phyloP scores from a whole-genome alignment of 2,329 filamentous ascomycete genomes.

The Zarea fungicola region DNA sequence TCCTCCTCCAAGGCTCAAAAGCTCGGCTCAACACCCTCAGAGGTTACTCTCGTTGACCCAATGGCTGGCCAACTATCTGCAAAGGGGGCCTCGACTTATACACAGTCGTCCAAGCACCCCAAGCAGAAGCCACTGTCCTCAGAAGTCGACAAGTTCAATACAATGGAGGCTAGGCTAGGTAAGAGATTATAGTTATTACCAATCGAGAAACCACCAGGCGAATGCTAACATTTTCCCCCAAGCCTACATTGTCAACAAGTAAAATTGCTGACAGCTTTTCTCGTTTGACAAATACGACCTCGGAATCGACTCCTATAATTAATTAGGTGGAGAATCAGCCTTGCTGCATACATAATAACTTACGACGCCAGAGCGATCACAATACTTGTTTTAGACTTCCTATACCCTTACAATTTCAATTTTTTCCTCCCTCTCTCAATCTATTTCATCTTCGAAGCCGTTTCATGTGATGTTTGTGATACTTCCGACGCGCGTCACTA shows the following conservation, averaged over 20 bases:
- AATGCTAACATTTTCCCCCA: background rate
- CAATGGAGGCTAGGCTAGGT: constrained; percentile 9
- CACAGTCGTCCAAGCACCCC: background rate
- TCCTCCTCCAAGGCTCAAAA: background rate
- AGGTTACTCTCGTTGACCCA: constrained; percentile 8
- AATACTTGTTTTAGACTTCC: no score
- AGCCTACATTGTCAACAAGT: constrained; percentile 10
- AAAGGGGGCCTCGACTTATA: background rate
- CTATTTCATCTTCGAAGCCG: no score
- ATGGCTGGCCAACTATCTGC: background rate
- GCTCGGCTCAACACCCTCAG: constrained; percentile 2
- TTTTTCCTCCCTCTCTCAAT: no score
- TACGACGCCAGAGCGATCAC: no score
- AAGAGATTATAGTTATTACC: background rate
- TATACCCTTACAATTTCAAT: no score
- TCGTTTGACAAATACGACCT: no score
- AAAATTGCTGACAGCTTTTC: no score
- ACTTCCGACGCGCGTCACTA: no score
- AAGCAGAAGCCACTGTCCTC: constrained; percentile 1
- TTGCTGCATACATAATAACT: no score
- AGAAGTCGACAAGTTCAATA: constrained; percentile 6
- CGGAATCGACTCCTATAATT: no score
- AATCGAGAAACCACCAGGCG: background rate
- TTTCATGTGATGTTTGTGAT: no score
- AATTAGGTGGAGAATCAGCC: no score